Evolutionary conservation across 2,329 filamentous ascomycete genomes (phyloP).

Genomic region (Endothia cerciana): DNA sequence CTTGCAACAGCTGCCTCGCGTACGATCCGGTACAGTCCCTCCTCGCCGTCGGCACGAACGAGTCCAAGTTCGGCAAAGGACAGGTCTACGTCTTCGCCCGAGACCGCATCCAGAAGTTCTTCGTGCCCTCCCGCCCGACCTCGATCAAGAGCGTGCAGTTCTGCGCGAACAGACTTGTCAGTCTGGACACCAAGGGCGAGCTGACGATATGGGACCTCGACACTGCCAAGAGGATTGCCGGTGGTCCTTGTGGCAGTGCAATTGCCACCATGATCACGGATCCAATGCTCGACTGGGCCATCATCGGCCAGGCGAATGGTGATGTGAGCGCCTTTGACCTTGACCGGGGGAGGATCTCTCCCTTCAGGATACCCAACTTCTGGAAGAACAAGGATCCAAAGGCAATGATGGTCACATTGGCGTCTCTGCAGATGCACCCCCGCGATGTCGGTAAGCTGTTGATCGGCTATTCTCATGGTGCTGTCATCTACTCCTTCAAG

Average conservation of each 20-base stretch:
- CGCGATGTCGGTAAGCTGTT: conserved; percentile 89
- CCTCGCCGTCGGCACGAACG: conserved; percentile 86
- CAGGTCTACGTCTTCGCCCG: conserved; percentile 90
- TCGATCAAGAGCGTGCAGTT: conserved; percentile 83
- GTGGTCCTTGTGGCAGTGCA: conserved; percentile 75
- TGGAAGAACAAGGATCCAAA: conserved; percentile 77
- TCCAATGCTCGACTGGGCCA: conserved; percentile 89
- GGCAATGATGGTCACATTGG: conserved; percentile 62
- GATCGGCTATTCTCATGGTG: conserved; percentile 88
- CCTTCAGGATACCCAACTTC: conserved; percentile 83
- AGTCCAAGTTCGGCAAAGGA: conserved; percentile 82
- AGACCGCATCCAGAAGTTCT: conserved; percentile 74
- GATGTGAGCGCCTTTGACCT: conserved; percentile 93
- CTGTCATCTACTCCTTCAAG: conserved; percentile 93
- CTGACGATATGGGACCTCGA: conserved; percentile 82
- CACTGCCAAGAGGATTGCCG: conserved; percentile 66
- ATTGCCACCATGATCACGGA: conserved; percentile 79
- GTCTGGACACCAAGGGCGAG: conserved; percentile 84
- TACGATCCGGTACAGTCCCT: conserved; percentile 95
- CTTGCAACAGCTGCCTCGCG: conserved; percentile 68
- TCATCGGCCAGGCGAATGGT: conserved; percentile 80
- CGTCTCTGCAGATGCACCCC: conserved; percentile 84
- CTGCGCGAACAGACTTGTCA: conserved; percentile 82
- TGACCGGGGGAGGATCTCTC: conserved; percentile 74
- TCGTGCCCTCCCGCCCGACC: conserved; percentile 71